Base-by-base conservation (phyloP, 2,329 filamentous ascomycete species). In the Clonostachys rhizophaga region DNA sequence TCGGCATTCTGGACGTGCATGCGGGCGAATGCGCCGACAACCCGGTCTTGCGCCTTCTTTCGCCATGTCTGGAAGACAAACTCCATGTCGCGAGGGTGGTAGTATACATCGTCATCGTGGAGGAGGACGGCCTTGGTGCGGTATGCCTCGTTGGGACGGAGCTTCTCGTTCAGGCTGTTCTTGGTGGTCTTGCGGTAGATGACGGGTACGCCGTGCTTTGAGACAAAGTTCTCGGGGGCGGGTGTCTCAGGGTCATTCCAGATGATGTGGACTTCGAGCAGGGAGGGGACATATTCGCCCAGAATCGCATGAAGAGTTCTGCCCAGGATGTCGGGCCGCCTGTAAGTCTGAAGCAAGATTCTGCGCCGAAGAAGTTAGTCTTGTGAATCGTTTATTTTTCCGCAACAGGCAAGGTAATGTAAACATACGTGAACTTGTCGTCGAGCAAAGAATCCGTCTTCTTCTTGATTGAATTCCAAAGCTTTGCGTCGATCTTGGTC, bases 31-130 rank as follows among this genome's bases (percentile, higher is more conserved):
- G 63, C 65, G 1, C 67, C 67, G 1, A 58, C 58, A 34, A 70
- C 52, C 12, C 65, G 54, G 44, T 63, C 49, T 20, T 53, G 59
- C 35, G 66, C 67, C 40, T 65, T 66, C 47, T 64, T 60, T 50
- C 67, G 66, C 67, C 67, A 70, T 14, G 60, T 55, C 44, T 69
- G 65, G 46, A 70, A 70, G 18, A 61, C 64, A 14, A 67, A 70
- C 12, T 69, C 66, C n/a, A 69, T 59, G 42, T 70, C 67, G 4
- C 51, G 46, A 14, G 66, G 67, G 34, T 59, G 55, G 53, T 66
- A 69, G 52, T 63, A 67, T n/a, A 69, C 64, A 47, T 70, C 67
- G 47, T 69, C 67, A 40, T 70, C 67, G 16, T 61, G 64, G 9
- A 69, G 58, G 24, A 70, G 61, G n/a, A 70, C 59, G 12, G 66